Percentiles rank a stretch among this genome's conserved stretches.
These are phyloP conservation scores for Suzukiozyma palmioleophila DNA, from an alignment of 1,139 yeast species.

Conservation along the genomic window DNA sequence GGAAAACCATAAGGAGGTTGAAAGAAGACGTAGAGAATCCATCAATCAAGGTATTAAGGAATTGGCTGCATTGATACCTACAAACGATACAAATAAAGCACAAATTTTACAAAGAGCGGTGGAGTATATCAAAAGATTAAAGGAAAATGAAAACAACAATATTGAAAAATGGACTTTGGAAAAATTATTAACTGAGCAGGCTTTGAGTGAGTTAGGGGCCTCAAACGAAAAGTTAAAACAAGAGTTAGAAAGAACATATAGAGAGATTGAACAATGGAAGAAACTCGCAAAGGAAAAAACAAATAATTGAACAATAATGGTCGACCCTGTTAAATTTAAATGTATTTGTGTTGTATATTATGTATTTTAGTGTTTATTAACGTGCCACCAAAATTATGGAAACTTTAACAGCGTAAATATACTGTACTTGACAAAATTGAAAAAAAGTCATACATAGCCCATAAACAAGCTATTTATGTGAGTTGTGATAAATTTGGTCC, in stretches of 20 bases:
- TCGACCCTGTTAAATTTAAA: background rate
- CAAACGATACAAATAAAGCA: conserved; percentile 87
- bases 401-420: too few relatives aligned
- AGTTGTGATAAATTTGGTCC: too few relatives aligned
- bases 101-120: conserved; percentile 85
- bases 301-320: background rate
- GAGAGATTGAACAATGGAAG: conserved; percentile 86
- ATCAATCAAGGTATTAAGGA: conserved; percentile 87
- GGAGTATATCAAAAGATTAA: conserved; percentile 81
- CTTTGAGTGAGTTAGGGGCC: conserved; percentile 49
- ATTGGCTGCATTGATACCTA: conserved; percentile 77
- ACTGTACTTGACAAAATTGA: too few relatives aligned
- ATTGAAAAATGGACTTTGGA: conserved; percentile 94
- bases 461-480: too few relatives aligned
- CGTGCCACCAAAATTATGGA: background rate
- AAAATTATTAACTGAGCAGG: conserved; percentile 86
- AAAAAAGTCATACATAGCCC: too few relatives aligned
- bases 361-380: conserved; percentile 1
- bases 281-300: conserved; percentile 28
- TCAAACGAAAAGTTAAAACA: conserved; percentile 23
- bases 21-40: conserved; percentile 89
- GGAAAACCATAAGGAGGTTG: conserved; percentile 95
- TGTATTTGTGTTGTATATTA: background rate
- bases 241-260: conserved; percentile 73
- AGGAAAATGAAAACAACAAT: conserved; percentile 81